Conservation (phyloP, 1,139 yeast genomes). For the Nakaseomyces uthaithaninus region DNA sequence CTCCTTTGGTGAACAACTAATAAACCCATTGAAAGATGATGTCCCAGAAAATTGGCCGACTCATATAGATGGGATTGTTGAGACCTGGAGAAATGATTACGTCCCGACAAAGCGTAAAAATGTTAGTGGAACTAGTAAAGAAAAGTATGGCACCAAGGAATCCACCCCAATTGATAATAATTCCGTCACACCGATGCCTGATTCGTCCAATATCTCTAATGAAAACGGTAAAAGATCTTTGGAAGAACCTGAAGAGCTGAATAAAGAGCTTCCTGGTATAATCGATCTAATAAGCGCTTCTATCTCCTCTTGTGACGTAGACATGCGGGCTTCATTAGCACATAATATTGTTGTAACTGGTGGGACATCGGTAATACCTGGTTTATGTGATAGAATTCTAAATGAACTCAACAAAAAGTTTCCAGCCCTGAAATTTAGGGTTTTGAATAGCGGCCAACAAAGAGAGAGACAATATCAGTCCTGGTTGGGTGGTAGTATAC, state of each 20-base stretch:
- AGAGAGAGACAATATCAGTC: conserved; percentile 77
- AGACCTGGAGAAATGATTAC: conserved; percentile 45
- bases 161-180: conserved; percentile 20
- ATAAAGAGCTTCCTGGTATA: conserved; percentile 41
- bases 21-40: conserved; percentile 44
- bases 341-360: conserved; percentile 92
- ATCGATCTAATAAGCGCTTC: conserved; percentile 65
- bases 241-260: conserved; percentile 13
- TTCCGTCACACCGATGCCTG: conserved; percentile 4
- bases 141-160: conserved; percentile 24
- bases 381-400: conserved; percentile 72
- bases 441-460: conserved; percentile 80
- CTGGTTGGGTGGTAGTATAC: conserved; percentile 94
- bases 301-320: conserved; percentile 71
- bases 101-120: conserved; percentile 58
- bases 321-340: conserved; percentile 80
- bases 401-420: conserved; percentile 62
- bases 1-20: conserved; percentile 64
- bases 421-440: conserved; percentile 87
- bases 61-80: conserved; percentile 27
- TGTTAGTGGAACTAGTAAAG: conserved; percentile 29
- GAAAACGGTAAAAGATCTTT: conserved; percentile 30
- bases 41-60: conserved; percentile 36
- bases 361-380: conserved; percentile 80
- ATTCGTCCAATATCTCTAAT: conserved; percentile 14